Evolutionary conservation across 1,139 yeast genomes (phyloP), one percentile per base, ranked within the genome.

Genomic region (Neolecta irregularis): DNA sequence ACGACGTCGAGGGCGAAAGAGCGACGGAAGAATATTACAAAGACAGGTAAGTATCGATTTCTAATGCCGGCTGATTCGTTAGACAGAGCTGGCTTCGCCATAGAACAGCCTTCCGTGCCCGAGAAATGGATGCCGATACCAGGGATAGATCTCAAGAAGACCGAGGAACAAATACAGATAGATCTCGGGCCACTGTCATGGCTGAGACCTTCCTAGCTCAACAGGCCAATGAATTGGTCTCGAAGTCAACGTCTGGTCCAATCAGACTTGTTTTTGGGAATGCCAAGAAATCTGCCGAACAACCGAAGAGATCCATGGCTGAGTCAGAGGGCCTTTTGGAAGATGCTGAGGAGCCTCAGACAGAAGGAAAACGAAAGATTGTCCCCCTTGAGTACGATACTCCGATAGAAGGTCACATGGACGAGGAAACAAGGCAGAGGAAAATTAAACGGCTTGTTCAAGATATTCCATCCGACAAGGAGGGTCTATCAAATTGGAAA

Each of bases 21-120:
- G 38, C 45, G 8, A 35, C 38, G 13, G 44, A 48, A 37, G 50
- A 49, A 26, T 56, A 55, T 39, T 55, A 52, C 39, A 44, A 46
- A 26, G 56, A 55, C 37, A 55, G 49, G 23, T 46, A 54, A 2
- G 44, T n/a, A n/a, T n/a, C n/a, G n/a, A n/a, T n/a, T n/a, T n/a
- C n/a, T n/a, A n/a, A n/a, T n/a, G n/a, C n/a, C n/a, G n/a, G n/a
- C n/a, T n/a, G n/a, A n/a, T n/a, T n/a, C n/a, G n/a, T n/a, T n/a
- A n/a, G n/a, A n/a, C n/a, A n/a, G n/a, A n/a, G 48, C 2, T 56
- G 61, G 61, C 44, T 48, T n/a, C 49, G 55, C 28, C 41, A 44
- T 12, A 48, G 60, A 25, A 44, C 44, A 33, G 40, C 38, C 8
- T 42, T 41, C 26, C 40, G 57, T 15, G 39, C 39, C 16, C 43